phyloP scores from a whole-genome alignment of 2,329 filamentous ascomycete genomes.

The Gnomoniopsis sp. region DNA sequence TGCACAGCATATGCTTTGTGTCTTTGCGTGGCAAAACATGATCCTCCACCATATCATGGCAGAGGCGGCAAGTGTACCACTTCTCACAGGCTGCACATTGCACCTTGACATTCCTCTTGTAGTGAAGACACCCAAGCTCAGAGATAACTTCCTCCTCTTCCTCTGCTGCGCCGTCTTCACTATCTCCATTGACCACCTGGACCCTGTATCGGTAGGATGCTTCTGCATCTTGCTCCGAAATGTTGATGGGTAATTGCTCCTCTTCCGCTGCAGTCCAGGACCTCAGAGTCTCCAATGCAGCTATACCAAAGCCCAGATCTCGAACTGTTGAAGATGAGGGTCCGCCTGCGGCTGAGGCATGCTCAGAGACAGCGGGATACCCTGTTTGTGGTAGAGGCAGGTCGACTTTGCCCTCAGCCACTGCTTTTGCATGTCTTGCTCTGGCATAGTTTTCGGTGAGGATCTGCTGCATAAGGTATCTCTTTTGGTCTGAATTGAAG shows the following conservation, averaged over 20 bases:
- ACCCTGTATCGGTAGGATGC: constrained; percentile 65
- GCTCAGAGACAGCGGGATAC: not conserved
- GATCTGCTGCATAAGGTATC: constrained; percentile 66
- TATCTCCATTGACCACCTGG: constrained; percentile 36
- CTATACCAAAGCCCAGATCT: constrained; percentile 12
- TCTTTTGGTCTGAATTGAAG: constrained; percentile 58
- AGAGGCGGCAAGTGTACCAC: constrained; percentile 95
- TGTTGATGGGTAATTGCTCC: constrained; percentile 30
- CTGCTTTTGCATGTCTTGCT: constrained; percentile 7
- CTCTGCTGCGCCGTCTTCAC: constrained; percentile 40
- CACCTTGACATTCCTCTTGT: constrained; percentile 91
- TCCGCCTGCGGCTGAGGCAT: not conserved
- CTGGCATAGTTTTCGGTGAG: constrained; percentile 63
- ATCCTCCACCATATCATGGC: constrained; percentile 80
- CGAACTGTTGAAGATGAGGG: constrained; percentile 6
- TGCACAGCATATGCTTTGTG: constrained; percentile 95
- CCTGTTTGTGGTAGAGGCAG: constrained; percentile 10
- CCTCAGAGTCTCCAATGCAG: constrained; percentile 49
- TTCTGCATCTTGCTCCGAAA: constrained; percentile 52
- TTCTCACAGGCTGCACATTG: constrained; percentile 86
- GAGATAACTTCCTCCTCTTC: constrained; percentile 29
- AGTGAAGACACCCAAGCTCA: constrained; percentile 81
- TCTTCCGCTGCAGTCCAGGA: constrained; percentile 52
- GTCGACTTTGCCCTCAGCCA: constrained; percentile 15
- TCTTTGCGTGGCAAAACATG: constrained; percentile 76